Evolutionary conservation across 306 rosid species (phyloP).

Genomic region (Lithocarpus polystachyus): DNA sequence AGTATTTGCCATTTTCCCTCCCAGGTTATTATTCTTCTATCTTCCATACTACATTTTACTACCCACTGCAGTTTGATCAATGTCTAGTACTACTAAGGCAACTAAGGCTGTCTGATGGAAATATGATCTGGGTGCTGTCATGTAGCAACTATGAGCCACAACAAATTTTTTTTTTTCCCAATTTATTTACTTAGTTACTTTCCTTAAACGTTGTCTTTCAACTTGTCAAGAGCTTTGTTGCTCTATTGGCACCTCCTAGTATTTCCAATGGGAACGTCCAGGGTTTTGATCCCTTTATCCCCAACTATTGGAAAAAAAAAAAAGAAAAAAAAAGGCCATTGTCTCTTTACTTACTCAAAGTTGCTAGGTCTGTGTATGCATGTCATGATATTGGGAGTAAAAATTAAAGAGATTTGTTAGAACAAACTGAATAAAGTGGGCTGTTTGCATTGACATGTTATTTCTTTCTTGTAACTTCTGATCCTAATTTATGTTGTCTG

Average conservation of each 20-base stretch:
- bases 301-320: too few species aligned
- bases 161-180: neutral
- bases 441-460: neutral
- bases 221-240: neutral
- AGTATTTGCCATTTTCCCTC: constrained; percentile 87
- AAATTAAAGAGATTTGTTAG: neutral
- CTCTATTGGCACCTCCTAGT: too few species aligned
- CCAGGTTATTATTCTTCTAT: constrained; percentile 49
- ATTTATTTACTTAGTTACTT: neutral
- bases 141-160: neutral
- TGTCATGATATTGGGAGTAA: neutral
- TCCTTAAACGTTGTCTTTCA: neutral
- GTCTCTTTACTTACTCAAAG: neutral
- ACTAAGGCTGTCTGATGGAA: neutral
- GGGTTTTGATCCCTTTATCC: too few species aligned
- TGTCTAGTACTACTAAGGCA: constrained; percentile 6
- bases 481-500: neutral
- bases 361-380: neutral
- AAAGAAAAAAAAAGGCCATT: too few species aligned
- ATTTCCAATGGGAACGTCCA: too few species aligned
- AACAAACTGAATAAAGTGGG: neutral
- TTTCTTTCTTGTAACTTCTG: neutral
- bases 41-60: neutral
- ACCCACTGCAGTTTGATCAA: constrained; percentile 8
- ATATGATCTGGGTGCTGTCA: neutral